Conservation (phyloP, 225 moss, liverwort and hornwort genomes). For the Asterella californica region DNA sequence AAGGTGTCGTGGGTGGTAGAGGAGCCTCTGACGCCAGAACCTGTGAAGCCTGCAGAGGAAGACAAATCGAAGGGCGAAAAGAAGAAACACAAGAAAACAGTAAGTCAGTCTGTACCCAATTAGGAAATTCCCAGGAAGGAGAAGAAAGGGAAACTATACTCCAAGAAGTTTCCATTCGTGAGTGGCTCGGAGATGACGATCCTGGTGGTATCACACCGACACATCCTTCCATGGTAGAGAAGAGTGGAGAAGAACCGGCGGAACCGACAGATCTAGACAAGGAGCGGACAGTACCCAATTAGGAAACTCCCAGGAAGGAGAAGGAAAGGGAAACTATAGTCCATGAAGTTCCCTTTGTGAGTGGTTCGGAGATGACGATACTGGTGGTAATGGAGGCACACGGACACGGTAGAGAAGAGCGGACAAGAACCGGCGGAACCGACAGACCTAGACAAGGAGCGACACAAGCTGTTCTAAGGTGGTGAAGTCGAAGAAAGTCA, state of each 20-base stretch:
- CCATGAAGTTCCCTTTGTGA: too few species aligned
- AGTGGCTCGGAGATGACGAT: constrained; percentile 44
- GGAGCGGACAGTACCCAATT: too few species aligned
- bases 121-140: constrained; percentile 1
- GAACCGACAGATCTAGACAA: too few species aligned
- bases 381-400: constrained; percentile 19
- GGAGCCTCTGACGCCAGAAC: background rate
- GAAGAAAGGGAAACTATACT: constrained; percentile 14
- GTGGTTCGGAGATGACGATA: constrained; percentile 25
- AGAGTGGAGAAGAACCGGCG: too few species aligned
- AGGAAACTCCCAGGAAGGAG: too few species aligned
- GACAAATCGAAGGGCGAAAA: background rate
- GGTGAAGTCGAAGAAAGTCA: constrained; percentile 43
- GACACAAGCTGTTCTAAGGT: constrained; percentile 24
- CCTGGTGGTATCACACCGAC: too few species aligned
- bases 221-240: too few species aligned
- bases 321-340: too few species aligned
- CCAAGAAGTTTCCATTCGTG: constrained; percentile 43
- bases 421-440: constrained; percentile 3
- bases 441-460: background rate
- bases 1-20: background rate
- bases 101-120: background rate
- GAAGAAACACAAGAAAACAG: constrained; percentile 24
- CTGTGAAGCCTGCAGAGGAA: background rate
- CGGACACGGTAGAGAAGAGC: constrained; percentile 21